phyloP scores from a whole-genome alignment of 495 filamentous ascomycete genomes.

The Talaromyces stipitatus region DNA sequence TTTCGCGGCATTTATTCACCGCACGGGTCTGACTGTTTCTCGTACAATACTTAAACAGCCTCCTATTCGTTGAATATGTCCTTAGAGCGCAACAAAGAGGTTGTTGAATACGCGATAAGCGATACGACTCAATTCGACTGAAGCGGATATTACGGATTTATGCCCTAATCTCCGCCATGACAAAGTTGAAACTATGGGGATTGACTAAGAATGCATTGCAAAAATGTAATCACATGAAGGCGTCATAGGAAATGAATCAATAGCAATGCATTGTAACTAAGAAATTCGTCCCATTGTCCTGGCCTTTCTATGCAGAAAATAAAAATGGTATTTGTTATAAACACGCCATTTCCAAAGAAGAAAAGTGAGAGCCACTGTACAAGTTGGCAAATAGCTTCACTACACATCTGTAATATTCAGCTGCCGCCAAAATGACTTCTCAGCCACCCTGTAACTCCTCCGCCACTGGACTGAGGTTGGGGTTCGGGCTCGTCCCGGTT shows the following conservation, averaged over 20 bases:
- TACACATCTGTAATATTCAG: constrained; percentile 2
- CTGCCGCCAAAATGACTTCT: constrained; percentile 30
- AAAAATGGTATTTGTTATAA: not conserved
- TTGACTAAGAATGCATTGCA: not conserved
- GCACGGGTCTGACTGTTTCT: no score
- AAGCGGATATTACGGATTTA: not conserved
- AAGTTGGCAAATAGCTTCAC: not conserved
- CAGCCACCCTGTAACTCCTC: constrained; percentile 30
- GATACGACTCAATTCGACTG: no score
- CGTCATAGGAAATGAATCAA: not conserved
- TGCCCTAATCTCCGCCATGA: not conserved
- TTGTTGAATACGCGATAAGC: no score
- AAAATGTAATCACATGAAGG: no score
- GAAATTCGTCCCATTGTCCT: not conserved
- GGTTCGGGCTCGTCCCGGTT: constrained; percentile 15
- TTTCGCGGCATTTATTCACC: no score
- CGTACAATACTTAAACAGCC: no score
- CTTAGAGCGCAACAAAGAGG: no score
- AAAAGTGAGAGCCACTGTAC: not conserved
- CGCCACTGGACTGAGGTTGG: constrained; percentile 10
- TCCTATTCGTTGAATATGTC: no score
- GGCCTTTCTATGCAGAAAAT: not conserved
- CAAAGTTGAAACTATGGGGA: not conserved
- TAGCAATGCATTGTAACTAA: not conserved
- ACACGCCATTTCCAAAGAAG: not conserved